These are phyloP conservation scores for Fusarium cicatricum DNA, from an alignment of 2,329 filamentous ascomycete species.

Conservation along the genomic window DNA sequence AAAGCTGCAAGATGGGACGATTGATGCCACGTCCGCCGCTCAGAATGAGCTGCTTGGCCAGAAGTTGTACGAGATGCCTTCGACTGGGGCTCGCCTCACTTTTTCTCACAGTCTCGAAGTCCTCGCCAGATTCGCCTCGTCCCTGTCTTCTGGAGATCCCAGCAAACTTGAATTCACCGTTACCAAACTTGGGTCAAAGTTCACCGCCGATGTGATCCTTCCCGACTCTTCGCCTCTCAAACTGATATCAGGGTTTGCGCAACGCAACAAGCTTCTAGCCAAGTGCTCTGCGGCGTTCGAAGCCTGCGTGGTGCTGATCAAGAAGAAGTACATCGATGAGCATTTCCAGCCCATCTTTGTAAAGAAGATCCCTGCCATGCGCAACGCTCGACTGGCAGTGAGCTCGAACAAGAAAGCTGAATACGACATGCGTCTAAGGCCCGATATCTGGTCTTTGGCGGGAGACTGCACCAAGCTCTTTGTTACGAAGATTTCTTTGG, in stretches of 20 bases:
- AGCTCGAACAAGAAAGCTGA: conserved; percentile 75
- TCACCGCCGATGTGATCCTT: conserved; percentile 79
- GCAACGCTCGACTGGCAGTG: conserved; percentile 88
- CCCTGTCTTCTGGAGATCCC: conserved; percentile 55
- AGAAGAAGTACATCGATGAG: conserved; percentile 73
- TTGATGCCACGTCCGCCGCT: conserved; percentile 22
- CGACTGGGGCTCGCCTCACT: conserved; percentile 80
- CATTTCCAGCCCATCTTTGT: conserved; percentile 77
- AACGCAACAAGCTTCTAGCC: conserved; percentile 76
- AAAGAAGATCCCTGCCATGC: conserved; percentile 78
- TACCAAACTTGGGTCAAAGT: conserved; percentile 63
- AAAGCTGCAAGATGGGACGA: conserved; percentile 48
- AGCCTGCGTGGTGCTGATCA: conserved; percentile 75
- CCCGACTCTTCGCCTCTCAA: conserved; percentile 78
- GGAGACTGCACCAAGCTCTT: conserved; percentile 60
- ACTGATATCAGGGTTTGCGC: conserved; percentile 68
- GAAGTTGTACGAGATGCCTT: conserved; percentile 66
- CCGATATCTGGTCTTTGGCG: conserved; percentile 71
- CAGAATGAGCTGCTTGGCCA: conserved; percentile 45
- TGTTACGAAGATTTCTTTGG: conserved; percentile 67
- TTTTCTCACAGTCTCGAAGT: conserved; percentile 77
- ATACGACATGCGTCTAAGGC: conserved; percentile 84
- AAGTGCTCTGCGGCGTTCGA: conserved; percentile 92
- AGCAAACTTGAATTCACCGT: conserved; percentile 68
- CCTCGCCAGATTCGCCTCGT: conserved; percentile 77